Evolutionary conservation across 306 rosid species (phyloP).

Genomic region (Glycyrrhiza uralensis): DNA sequence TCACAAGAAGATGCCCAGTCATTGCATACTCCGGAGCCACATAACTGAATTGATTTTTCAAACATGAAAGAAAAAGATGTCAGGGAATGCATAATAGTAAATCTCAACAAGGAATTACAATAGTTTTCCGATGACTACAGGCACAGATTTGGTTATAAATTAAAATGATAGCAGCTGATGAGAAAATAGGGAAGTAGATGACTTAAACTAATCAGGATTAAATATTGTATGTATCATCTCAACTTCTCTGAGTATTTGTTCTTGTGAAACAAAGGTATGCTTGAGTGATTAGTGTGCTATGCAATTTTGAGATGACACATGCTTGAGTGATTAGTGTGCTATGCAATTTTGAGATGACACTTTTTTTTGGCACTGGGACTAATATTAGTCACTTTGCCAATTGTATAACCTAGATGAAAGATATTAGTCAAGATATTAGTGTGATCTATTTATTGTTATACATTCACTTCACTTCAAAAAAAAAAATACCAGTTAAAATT

Average conservation of each 20-base stretch:
- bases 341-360: not conserved
- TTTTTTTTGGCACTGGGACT: not conserved
- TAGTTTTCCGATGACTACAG: not conserved
- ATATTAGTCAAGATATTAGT: too few relatives aligned
- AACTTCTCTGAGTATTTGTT: not conserved
- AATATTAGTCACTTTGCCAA: not conserved
- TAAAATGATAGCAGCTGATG: not conserved
- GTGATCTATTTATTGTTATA: not conserved
- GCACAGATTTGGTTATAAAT: not conserved
- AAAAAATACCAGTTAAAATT: too few relatives aligned
- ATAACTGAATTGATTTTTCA: conserved; percentile 47
- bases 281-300: not conserved
- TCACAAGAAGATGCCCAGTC: conserved; percentile 98
- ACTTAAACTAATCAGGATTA: not conserved
- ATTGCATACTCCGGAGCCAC: conserved; percentile 99
- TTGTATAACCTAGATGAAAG: too few relatives aligned
- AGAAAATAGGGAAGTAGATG: not conserved
- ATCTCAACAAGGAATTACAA: conserved; percentile 1
- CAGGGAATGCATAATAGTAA: not conserved
- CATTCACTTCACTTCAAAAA: not conserved
- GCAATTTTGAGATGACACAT: too few relatives aligned
- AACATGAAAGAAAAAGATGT: conserved; percentile 19
- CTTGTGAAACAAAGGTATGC: not conserved
- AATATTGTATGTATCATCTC: not conserved
- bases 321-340: too few relatives aligned